Conservation (phyloP, 2,329 filamentous ascomycete genomes). For the Fusarium ramigenum region DNA sequence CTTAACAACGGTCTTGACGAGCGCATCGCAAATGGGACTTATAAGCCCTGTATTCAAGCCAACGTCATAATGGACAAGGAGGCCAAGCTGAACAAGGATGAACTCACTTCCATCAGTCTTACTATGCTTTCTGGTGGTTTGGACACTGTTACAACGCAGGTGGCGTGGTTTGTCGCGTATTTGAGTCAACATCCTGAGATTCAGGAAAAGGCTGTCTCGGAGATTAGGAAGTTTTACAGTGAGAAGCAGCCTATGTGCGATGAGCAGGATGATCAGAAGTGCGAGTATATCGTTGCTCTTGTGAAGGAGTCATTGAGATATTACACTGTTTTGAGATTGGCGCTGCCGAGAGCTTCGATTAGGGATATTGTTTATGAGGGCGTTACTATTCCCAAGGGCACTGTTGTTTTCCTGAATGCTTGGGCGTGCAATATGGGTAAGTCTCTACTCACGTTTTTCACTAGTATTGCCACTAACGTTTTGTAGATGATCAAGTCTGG, state of each 20-base stretch:
- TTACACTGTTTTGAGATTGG: conserved; percentile 70
- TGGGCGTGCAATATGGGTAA: conserved; percentile 76
- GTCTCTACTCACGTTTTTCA: conserved; percentile 34
- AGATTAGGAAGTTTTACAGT: conserved; percentile 64
- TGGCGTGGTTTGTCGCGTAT: conserved; percentile 71
- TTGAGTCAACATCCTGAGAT: conserved; percentile 68
- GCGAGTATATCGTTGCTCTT: conserved; percentile 69
- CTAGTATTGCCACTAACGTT: no score
- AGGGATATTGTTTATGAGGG: conserved; percentile 68
- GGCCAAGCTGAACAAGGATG: conserved; percentile 68
- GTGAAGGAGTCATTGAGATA: conserved; percentile 70
- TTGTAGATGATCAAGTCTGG: conserved; percentile 31
- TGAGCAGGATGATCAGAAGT: conserved; percentile 69
- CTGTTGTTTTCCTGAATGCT: conserved; percentile 71
- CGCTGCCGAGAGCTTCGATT: conserved; percentile 69
- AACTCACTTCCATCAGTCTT: conserved; percentile 71
- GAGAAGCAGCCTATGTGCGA: conserved; percentile 66
- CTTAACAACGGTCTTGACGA: conserved; percentile 68
- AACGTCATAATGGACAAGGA: conserved; percentile 73
- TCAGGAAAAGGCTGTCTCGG: conserved; percentile 66
- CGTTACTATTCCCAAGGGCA: conserved; percentile 67
- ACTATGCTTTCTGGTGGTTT: conserved; percentile 75
- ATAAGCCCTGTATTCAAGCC: conserved; percentile 73
- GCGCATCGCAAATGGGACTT: conserved; percentile 66
- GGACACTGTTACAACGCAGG: conserved; percentile 72